A percentile compares a stretch with the other conserved stretches of the same genome.
Conservation (phyloP, 2,329 filamentous ascomycete genomes). For the Lomentospora prolificans region DNA sequence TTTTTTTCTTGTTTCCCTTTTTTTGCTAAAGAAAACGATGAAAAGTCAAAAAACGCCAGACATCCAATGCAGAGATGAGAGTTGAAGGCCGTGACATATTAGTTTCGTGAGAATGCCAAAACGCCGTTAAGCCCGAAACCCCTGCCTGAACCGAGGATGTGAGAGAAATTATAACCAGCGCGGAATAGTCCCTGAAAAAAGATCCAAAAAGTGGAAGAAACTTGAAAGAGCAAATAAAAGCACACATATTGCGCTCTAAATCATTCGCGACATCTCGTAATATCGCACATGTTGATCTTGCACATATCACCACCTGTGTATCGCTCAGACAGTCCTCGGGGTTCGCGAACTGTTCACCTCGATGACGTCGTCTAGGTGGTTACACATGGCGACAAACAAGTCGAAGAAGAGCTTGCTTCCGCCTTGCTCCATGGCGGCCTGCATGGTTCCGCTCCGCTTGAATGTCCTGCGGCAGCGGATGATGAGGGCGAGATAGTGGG, state of each 20-base stretch:
- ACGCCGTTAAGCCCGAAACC: background rate
- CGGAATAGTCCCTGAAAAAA: conserved; percentile 5
- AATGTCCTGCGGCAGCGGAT: conserved; percentile 81
- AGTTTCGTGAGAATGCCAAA: conserved; percentile 2
- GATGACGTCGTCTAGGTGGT: conserved; percentile 67
- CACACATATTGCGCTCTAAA: background rate
- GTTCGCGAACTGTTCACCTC: conserved; percentile 1
- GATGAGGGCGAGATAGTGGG: conserved; percentile 86
- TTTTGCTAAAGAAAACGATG: conserved; percentile 1
- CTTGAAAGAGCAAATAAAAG: background rate
- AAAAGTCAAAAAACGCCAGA: conserved; percentile 5
- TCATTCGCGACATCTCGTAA: background rate
- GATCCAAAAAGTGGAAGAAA: conserved; percentile 1
- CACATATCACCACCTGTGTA: background rate
- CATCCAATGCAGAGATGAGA: background rate
- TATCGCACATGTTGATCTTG: background rate
- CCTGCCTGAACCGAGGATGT: conserved; percentile 11
- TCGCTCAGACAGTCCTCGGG: conserved; percentile 5
- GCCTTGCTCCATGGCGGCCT: conserved; percentile 84
- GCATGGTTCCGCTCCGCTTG: conserved; percentile 91
- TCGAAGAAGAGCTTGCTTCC: conserved; percentile 83
- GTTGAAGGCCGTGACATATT: conserved; percentile 4
- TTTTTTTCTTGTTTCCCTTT: conserved; percentile 4
- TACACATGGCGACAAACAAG: conserved; percentile 84
- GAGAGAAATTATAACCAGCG: conserved; percentile 7